Evolutionary conservation across 2,329 filamentous ascomycete species (phyloP).

Genomic region (Scedosporium apiospermum): DNA sequence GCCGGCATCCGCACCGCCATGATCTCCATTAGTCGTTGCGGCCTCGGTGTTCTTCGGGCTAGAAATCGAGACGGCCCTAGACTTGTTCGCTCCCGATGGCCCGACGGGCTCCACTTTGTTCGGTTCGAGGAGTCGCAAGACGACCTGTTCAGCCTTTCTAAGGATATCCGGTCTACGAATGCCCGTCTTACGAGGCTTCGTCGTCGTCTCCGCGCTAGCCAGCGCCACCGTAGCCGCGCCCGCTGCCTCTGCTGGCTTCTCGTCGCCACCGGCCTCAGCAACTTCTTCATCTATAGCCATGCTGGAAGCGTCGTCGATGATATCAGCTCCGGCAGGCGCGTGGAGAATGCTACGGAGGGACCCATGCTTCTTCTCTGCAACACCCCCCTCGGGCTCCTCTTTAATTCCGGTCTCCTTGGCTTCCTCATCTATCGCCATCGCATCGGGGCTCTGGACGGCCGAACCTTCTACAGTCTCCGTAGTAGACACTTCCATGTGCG

Average conservation of each 20-base stretch:
- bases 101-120: slow-evolving; percentile 22
- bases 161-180: slow-evolving; percentile 49
- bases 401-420: slow-evolving; percentile 20
- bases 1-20: slow-evolving; percentile 23
- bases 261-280: slow-evolving; percentile 11
- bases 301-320: slow-evolving; percentile 28
- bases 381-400: slow-evolving; percentile 19
- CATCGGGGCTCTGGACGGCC: neutral
- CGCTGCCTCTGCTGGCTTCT: neutral
- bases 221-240: neutral
- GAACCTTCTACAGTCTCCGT: neutral
- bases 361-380: neutral
- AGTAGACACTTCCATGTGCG: neutral
- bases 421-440: slow-evolving; percentile 12
- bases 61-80: slow-evolving; percentile 39
- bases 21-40: slow-evolving; percentile 20
- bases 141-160: slow-evolving; percentile 51
- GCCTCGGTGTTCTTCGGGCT: slow-evolving; percentile 36
- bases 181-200: slow-evolving; percentile 29
- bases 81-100: slow-evolving; percentile 27
- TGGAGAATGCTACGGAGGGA: slow-evolving; percentile 33
- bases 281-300: slow-evolving; percentile 18
- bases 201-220: slow-evolving; percentile 25
- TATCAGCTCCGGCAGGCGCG: slow-evolving; percentile 23
- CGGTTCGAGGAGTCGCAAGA: slow-evolving; percentile 39